These are phyloP conservation scores for Candida silvicultrix DNA, from an alignment of 805 yeast genomes.

Conservation along the genomic window DNA sequence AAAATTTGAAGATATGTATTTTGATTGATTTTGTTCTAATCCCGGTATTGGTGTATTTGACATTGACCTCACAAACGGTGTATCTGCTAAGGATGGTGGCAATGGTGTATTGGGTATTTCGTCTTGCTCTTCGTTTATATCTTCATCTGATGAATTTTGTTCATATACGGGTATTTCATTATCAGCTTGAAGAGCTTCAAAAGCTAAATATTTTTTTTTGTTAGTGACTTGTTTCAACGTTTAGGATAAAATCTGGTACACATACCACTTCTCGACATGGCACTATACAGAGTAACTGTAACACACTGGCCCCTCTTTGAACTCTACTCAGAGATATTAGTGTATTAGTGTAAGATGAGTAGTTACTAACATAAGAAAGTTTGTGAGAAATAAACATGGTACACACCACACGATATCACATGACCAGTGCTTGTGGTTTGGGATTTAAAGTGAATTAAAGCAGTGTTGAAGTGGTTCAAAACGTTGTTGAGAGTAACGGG, in stretches of 20 bases:
- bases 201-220: conserved; percentile 9
- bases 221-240: neutral
- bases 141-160: conserved; percentile 6
- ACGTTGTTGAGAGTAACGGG: no score
- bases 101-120: neutral
- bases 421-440: neutral
- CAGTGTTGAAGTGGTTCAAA: no score
- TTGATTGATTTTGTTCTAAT: conserved; percentile 7
- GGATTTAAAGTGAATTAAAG: neutral
- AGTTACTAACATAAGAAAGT: no score
- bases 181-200: conserved; percentile 8
- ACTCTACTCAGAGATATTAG: no score
- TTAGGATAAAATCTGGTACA: no score
- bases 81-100: neutral
- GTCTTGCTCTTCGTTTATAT: neutral
- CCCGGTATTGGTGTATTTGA: neutral
- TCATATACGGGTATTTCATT: conserved; percentile 2
- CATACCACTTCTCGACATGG: conserved; percentile 10
- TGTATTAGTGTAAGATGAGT: no score
- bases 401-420: neutral
- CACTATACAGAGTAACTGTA: no score
- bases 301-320: no score
- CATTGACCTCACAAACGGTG: neutral
- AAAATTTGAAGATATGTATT: conserved; percentile 29
- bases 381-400: no score